These are phyloP conservation scores for Heliosperma pusillum DNA, from an alignment of 148 eudicot genomes.

Conservation along the genomic window DNA sequence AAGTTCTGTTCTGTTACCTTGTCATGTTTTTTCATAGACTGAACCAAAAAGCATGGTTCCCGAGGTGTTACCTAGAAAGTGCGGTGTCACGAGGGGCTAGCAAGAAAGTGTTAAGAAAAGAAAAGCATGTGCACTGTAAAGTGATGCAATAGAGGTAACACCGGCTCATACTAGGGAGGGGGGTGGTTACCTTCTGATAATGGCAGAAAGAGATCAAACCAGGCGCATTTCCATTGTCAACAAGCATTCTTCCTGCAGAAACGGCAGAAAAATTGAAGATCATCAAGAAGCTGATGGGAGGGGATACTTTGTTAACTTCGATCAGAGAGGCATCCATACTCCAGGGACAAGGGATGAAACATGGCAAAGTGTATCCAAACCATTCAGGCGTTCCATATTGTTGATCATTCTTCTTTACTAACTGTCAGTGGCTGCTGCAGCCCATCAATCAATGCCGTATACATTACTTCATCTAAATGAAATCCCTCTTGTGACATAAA, in stretches of 20 bases:
- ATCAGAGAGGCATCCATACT: neutral
- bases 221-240: neutral
- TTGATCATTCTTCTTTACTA: constrained; percentile 41
- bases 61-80: too few relatives aligned
- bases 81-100: too few relatives aligned
- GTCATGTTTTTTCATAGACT: neutral
- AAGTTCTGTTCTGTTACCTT: too few relatives aligned
- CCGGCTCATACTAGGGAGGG: neutral
- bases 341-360: neutral
- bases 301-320: neutral
- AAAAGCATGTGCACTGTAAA: neutral
- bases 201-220: neutral
- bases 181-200: neutral
- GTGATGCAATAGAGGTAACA: constrained; percentile 1
- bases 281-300: neutral
- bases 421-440: constrained; percentile 31
- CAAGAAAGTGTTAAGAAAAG: neutral
- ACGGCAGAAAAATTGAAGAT: neutral
- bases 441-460: constrained; percentile 61
- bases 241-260: neutral
- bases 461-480: constrained; percentile 62
- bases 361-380: constrained; percentile 14
- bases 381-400: constrained; percentile 26
- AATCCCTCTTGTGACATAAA: constrained; percentile 41
- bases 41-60: neutral